Evolutionary conservation across 805 yeast genomes (phyloP).

Genomic region (Ogataea trehaloabstinens): DNA sequence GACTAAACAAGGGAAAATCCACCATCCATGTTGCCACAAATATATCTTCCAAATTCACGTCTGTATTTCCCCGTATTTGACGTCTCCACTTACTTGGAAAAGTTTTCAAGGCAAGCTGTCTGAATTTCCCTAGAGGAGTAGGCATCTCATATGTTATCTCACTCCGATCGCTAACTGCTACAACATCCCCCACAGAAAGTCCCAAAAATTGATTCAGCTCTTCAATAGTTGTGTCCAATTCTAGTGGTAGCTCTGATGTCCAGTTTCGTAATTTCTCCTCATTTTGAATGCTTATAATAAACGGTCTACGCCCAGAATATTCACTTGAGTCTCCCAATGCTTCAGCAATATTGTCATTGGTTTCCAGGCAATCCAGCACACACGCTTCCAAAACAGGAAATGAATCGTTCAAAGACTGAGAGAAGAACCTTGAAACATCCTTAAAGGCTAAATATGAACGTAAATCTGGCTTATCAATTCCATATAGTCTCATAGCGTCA

Average conservation of each 20-base stretch:
- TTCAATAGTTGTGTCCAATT: slow-evolving; percentile 5
- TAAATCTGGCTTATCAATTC: slow-evolving; percentile 94
- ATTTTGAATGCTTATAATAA: slow-evolving; percentile 47
- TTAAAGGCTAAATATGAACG: slow-evolving; percentile 56
- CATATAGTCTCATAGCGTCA: slow-evolving; percentile 71
- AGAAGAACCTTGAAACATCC: slow-evolving; percentile 43
- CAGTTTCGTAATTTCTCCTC: slow-evolving; percentile 41
- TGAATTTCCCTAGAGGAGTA: slow-evolving; percentile 84
- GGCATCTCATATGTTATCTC: slow-evolving; percentile 81
- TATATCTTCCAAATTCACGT: slow-evolving; percentile 27
- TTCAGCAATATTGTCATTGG: slow-evolving; percentile 35
- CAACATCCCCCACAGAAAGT: slow-evolving; percentile 63
- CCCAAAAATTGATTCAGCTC: slow-evolving; percentile 35
- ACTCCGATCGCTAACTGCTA: slow-evolving; percentile 79
- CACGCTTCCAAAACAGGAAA: slow-evolving; percentile 78
- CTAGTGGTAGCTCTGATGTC: slow-evolving; percentile 33
- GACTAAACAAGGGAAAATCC: slow-evolving; percentile 91
- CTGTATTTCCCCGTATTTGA: slow-evolving; percentile 20
- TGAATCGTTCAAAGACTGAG: slow-evolving; percentile 33
- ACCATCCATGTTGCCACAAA: slow-evolving; percentile 80
- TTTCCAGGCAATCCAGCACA: slow-evolving; percentile 43
- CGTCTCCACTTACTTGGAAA: slow-evolving; percentile 54
- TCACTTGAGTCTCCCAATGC: slow-evolving; percentile 35
- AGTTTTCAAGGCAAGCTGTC: slow-evolving; percentile 67
- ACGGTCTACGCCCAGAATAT: slow-evolving; percentile 60